A percentile compares a stretch with the other conserved stretches of the same genome.
These are phyloP conservation scores for Yamadazyma sp. DNA, from an alignment of 805 yeast genomes.

Conservation along the genomic window DNA sequence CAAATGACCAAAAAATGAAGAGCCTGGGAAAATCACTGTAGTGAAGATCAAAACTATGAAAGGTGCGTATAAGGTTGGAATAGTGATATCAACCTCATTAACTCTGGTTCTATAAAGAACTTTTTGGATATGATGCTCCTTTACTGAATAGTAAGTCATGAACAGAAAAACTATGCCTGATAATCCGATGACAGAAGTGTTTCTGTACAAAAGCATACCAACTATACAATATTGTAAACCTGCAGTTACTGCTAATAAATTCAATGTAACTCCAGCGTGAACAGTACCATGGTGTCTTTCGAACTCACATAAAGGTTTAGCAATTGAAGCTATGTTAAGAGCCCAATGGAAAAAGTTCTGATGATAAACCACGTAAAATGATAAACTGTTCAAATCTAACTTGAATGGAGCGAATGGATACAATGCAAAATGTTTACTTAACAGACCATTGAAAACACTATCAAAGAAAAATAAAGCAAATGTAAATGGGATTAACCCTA, in stretches of 20 bases:
- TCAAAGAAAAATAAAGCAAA: conserved; percentile 40
- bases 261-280: conserved; percentile 77
- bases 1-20: conserved; percentile 73
- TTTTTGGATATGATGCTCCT: conserved; percentile 38
- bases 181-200: conserved; percentile 59
- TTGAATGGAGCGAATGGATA: conserved; percentile 53
- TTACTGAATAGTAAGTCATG: conserved; percentile 56
- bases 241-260: conserved; percentile 64
- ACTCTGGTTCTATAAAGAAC: conserved; percentile 26
- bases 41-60: conserved; percentile 47
- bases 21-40: conserved; percentile 56
- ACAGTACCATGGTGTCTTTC: conserved; percentile 80
- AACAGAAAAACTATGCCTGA: conserved; percentile 75
- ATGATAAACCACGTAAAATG: conserved; percentile 75
- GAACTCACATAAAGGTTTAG: conserved; percentile 59
- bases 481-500: conserved; percentile 59
- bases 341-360: conserved; percentile 56
- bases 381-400: conserved; percentile 47
- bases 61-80: conserved; percentile 65
- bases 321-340: conserved; percentile 55
- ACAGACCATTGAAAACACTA: conserved; percentile 20
- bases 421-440: conserved; percentile 42
- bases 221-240: conserved; percentile 60
- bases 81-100: conserved; percentile 34
- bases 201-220: conserved; percentile 50